Base-by-base conservation (phyloP, 129 eudicot genomes). In the Oenanthe sinensis region DNA sequence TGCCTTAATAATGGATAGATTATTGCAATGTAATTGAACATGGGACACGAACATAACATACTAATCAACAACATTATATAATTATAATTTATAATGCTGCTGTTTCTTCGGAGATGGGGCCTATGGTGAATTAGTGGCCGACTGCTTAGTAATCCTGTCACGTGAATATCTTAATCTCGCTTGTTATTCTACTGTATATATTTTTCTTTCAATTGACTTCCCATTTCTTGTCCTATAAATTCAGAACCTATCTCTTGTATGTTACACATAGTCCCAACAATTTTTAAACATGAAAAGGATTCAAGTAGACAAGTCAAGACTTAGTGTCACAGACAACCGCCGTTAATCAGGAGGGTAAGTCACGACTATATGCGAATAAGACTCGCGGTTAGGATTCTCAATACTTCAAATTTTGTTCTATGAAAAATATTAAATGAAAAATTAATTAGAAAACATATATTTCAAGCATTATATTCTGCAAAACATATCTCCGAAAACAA, bases 181-280 rank as follows among this genome's bases (percentile, higher is more conserved):
- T 6, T 54, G 60, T 52, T 2, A 5, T 47, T 54, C 63, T 6
- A 20, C 28, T 55, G 28, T 22, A 55, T 2, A 22, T 8, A 12
- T 0, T 58, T 58, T 58, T 3, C 1, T 1, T 22, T n/a, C 4
- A n/a, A n/a, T 58, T n/a, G 33, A n/a, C 33, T 12, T 24, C 33
- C 67, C 67, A 58, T 58, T 0, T 33, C 67, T 77, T 87, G 91
- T 89, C 90, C 88, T 91, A 87, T 92, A 89, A 85, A 92, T 87
- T 71, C 84, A 78, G 77, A 82, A 83, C 97, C 80, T 90, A 87
- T 87, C 52, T 78, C 94, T 83, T 80, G 82, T 84, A 80, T 89
- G 79, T 91, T 84, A 69, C 91, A 88, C 96, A 88, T 37, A 30
- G 69, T 67, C 85, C 26, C 83, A 72, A 68, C 28, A 78, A 62